These are phyloP conservation scores for Brassica balearica DNA, from an alignment of 441 rosid species.

Conservation along the genomic window DNA sequence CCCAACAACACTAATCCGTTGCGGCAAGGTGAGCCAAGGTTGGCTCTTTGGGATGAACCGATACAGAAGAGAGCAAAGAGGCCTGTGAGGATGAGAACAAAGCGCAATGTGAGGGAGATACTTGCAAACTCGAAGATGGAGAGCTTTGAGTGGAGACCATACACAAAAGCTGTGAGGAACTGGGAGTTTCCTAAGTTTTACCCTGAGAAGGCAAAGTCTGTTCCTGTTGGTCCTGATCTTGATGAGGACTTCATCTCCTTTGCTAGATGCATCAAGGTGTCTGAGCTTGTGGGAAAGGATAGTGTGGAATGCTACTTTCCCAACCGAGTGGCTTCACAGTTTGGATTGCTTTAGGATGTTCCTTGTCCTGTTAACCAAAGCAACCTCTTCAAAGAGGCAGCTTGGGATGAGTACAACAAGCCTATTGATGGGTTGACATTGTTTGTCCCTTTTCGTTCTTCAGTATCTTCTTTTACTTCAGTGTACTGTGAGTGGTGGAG, in stretches of 20 bases:
- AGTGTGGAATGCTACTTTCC: slow-evolving; percentile 56
- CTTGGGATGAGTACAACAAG: slow-evolving; percentile 41
- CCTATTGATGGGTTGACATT: slow-evolving; percentile 39
- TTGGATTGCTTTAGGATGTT: slow-evolving; percentile 65
- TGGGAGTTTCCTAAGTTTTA: slow-evolving; percentile 45
- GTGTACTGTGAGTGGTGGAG: too few relatives aligned
- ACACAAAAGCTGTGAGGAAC: slow-evolving; percentile 36
- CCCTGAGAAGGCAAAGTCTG: slow-evolving; percentile 22
- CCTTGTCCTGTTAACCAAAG: slow-evolving; percentile 28
- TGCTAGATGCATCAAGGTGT: too few relatives aligned
- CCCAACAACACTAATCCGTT: slow-evolving; percentile 40
- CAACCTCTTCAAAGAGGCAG: slow-evolving; percentile 16
- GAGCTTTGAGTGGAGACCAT: slow-evolving; percentile 68
- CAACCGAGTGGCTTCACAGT: slow-evolving; percentile 66
- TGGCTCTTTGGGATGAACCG: slow-evolving; percentile 48
- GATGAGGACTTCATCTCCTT: neutral
- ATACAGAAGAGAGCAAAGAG: neutral
- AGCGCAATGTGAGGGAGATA: slow-evolving; percentile 16
- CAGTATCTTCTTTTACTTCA: neutral
- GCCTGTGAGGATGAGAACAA: slow-evolving; percentile 11
- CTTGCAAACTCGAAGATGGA: slow-evolving; percentile 45
- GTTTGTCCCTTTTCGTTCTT: slow-evolving; percentile 50
- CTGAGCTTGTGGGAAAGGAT: too few relatives aligned
- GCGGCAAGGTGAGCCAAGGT: slow-evolving; percentile 49
- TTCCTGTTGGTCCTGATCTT: neutral